phyloP scores from a whole-genome alignment of 805 yeast species.

The Vanderwaltozyma yarrowii region DNA sequence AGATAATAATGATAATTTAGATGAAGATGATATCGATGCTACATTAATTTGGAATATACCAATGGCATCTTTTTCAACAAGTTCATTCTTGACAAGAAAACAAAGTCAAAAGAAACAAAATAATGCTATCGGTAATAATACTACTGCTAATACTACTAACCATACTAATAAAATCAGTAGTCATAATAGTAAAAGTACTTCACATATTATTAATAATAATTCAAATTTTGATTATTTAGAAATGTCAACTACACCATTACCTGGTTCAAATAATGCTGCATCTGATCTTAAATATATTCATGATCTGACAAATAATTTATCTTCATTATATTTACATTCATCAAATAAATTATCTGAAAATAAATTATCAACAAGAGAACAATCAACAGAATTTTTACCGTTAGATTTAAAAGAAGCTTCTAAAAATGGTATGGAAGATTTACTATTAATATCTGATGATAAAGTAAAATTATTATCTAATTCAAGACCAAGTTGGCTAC shows the following conservation, averaged over 20 bases:
- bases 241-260: conserved; percentile 38
- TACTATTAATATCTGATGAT: conserved; percentile 47
- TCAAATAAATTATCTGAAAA: conserved; percentile 25
- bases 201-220: not conserved
- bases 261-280: conserved; percentile 27
- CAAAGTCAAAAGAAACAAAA: not conserved
- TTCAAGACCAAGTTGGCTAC: conserved; percentile 61
- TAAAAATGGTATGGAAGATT: conserved; percentile 42
- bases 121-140: too few relatives aligned
- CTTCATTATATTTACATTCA: conserved; percentile 32
- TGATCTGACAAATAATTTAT: conserved; percentile 28
- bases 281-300: conserved; percentile 21
- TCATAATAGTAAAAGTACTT: not conserved
- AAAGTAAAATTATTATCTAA: conserved; percentile 43
- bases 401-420: conserved; percentile 27
- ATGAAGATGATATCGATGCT: conserved; percentile 28
- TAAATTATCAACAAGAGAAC: conserved; percentile 28
- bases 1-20: conserved; percentile 10
- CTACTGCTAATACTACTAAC: too few relatives aligned
- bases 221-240: conserved; percentile 9
- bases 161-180: not conserved
- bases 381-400: conserved; percentile 28
- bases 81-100: conserved; percentile 11
- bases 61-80: conserved; percentile 28
- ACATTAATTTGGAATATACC: conserved; percentile 43